Evolutionary conservation across 805 yeast genomes (phyloP), one percentile per base, ranked within the genome.

Genomic region (Saccharomycopsis fodiens): DNA sequence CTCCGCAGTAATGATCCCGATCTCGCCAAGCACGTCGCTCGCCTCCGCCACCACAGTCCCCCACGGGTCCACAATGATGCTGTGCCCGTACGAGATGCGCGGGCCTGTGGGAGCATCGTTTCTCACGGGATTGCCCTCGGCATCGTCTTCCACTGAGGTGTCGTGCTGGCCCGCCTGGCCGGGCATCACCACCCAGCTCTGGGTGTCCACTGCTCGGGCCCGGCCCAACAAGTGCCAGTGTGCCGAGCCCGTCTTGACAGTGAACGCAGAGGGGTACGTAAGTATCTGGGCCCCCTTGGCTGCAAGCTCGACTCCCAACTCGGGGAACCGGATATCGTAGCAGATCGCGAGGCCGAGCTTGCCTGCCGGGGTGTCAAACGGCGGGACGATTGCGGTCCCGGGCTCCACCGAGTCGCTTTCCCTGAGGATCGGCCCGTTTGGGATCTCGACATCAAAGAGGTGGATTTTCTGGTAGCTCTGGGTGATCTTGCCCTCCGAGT

Each of bases 191-290:
- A 89, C 95, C 60, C 74, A 93, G 49, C 83, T 70, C 62, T 93
- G 97, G 1, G 91, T 74, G 58, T 89, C 96, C 10, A 91, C 73
- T 3, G 97, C 97, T 40, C 97, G 68, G 0, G 95, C 82, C 22
- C 78, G 69, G 1, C 86, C 96, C 42, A 91, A 67, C 1, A 76
- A 61, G 44, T 78, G 78, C 95, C 97, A 91, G 58, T 91, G 98
- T 1, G 91, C 86, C 42, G 78, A 78, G 1, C 98, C 98, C 0
- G 97, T 91, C 52, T 80, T 79, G 59, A 84, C 75, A 0, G 96
- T 93, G 70, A 94, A 93, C 0, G 97, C 97, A 21, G 94, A 82
- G 0, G 98, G 97, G 55, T 69, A 91, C 2, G 91, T 74, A 34
- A 91, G 55, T 19, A 91, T 66, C 47, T 85, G 73, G 1, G 96